phyloP scores from a whole-genome alignment of 495 filamentous ascomycete species.

The Neohortaea acidophila region DNA sequence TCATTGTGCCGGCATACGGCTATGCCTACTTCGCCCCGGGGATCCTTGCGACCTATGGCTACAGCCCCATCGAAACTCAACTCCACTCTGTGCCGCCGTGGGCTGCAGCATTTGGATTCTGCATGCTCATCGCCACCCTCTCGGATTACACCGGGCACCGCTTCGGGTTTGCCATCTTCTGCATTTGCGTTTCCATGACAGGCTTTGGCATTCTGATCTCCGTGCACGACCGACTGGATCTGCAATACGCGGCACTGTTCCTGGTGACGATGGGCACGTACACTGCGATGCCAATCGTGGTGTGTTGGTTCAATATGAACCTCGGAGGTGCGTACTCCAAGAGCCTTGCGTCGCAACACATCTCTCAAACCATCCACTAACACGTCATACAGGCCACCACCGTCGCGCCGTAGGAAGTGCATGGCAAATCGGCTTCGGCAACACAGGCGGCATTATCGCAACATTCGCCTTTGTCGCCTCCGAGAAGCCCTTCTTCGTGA shows the following conservation, averaged over 20 bases:
- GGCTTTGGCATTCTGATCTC: conserved; percentile 28
- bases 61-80: conserved; percentile 34
- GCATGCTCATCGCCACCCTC: conserved; percentile 26
- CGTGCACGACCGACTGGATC: conserved; percentile 25
- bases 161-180: conserved; percentile 25
- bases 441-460: conserved; percentile 83
- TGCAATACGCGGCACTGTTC: conserved; percentile 30
- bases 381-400: conserved; percentile 72
- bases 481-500: conserved; percentile 54
- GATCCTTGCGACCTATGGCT: conserved; percentile 32
- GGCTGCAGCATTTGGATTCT: conserved; percentile 30
- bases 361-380: not conserved
- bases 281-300: conserved; percentile 62
- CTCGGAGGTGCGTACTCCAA: no score
- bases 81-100: conserved; percentile 34
- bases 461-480: conserved; percentile 63
- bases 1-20: conserved; percentile 75
- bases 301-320: conserved; percentile 84
- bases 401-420: conserved; percentile 67
- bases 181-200: conserved; percentile 30
- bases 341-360: not conserved
- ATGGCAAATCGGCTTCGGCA: conserved; percentile 57
- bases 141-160: conserved; percentile 25
- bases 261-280: conserved; percentile 30
- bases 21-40: conserved; percentile 31